Percentiles rank a stretch among this genome's conserved stretches.
phyloP scores from a whole-genome alignment of 495 filamentous ascomycete species.

The Polyplosphaeria fusca region DNA sequence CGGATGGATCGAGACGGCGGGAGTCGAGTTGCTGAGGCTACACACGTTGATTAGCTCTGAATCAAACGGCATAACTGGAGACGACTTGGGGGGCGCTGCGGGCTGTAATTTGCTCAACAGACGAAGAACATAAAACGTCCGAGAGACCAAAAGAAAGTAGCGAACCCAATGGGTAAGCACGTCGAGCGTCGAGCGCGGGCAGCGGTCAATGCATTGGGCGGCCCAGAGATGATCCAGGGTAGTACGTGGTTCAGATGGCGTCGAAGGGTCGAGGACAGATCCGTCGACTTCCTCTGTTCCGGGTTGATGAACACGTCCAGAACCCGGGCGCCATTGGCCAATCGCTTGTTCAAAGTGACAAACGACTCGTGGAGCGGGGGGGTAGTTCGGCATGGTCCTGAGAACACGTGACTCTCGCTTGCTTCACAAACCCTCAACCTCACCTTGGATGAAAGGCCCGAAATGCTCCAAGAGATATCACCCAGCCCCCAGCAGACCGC shows the following conservation, averaged over 20 bases:
- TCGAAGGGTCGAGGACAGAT: conserved; percentile 12
- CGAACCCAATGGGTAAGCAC: conserved; percentile 20
- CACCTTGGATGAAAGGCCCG: conserved; percentile 17
- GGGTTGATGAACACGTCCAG: conserved; percentile 24
- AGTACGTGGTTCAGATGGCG: conserved; percentile 17
- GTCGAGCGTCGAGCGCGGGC: conserved; percentile 8
- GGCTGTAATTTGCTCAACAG: conserved; percentile 22
- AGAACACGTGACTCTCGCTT: conserved; percentile 30
- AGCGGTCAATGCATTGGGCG: conserved; percentile 23
- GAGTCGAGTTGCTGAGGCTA: conserved; percentile 19
- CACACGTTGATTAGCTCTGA: conserved; percentile 34
- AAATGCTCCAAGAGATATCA: conserved; percentile 28
- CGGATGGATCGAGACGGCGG: conserved; percentile 21
- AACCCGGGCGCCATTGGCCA: conserved; percentile 24
- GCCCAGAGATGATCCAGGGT: conserved; percentile 18
- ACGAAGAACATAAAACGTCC: conserved; percentile 19
- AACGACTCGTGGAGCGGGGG: conserved; percentile 25
- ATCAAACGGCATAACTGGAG: conserved; percentile 17
- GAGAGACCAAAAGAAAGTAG: conserved; percentile 13
- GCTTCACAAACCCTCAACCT: conserved; percentile 31
- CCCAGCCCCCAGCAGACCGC: conserved; percentile 13
- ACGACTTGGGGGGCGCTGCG: conserved; percentile 23
- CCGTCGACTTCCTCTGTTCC: conserved; percentile 23
- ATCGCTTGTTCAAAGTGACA: conserved; percentile 27
- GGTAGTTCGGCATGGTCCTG: conserved; percentile 22